phyloP scores from a whole-genome alignment of 2,329 filamentous ascomycete species.

The Curvularia lunata region DNA sequence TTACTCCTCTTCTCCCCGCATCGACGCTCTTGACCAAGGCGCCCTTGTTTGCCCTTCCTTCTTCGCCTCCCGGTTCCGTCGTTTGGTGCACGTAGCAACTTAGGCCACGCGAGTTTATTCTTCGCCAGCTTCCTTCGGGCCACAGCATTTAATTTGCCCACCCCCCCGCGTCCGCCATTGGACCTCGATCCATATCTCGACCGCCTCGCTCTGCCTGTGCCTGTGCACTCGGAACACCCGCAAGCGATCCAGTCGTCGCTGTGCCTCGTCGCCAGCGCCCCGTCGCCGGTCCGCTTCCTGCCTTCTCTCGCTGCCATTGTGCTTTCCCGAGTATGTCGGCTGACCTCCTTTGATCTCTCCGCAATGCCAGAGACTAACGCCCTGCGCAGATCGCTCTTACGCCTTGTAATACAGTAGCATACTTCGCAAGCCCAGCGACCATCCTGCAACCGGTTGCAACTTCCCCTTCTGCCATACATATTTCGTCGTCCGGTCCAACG shows the following conservation, averaged over 20 bases:
- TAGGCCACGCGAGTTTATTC: constrained; percentile 37
- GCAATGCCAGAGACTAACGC: constrained; percentile 14
- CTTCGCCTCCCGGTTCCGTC: constrained; percentile 49
- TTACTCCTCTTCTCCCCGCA: constrained; percentile 46
- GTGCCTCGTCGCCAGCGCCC: constrained; percentile 36
- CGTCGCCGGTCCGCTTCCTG: constrained; percentile 32
- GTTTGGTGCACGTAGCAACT: constrained; percentile 45
- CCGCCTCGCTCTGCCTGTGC: constrained; percentile 13
- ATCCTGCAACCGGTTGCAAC: constrained; percentile 35
- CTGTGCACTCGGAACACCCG: constrained; percentile 22
- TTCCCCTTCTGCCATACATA: constrained; percentile 46
- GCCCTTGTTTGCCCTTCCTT: constrained; percentile 47
- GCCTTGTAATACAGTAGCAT: constrained; percentile 40
- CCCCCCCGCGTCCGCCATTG: constrained; percentile 30
- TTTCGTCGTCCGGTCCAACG: constrained; percentile 50
- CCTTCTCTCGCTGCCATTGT: constrained; percentile 36
- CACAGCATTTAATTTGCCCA: constrained; percentile 32
- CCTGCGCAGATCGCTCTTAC: constrained; percentile 30
- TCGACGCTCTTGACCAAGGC: constrained; percentile 38
- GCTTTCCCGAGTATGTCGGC: constrained; percentile 37
- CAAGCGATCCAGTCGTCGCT: constrained; percentile 29
- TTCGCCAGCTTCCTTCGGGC: constrained; percentile 28
- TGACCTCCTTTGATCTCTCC: background rate
- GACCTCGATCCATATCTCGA: constrained; percentile 6
- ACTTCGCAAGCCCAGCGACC: constrained; percentile 35